These are phyloP conservation scores for Saccharum officinarum DNA, from an alignment of 176 grass and related monocot genomes.

Conservation along the genomic window DNA sequence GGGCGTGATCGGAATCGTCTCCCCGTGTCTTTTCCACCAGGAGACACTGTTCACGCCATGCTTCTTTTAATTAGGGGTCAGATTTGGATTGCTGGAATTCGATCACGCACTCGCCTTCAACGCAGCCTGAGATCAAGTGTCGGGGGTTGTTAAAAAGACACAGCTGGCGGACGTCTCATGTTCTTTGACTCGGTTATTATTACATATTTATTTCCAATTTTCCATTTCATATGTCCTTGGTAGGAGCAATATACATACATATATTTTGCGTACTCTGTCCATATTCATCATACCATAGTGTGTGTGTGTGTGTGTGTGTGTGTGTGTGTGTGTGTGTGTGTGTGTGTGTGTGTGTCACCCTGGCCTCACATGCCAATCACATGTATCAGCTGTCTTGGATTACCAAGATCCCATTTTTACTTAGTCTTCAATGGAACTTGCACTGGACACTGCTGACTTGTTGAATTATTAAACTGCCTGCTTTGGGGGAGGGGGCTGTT, in stretches of 20 bases:
- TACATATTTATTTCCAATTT: background rate
- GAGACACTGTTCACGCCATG: background rate
- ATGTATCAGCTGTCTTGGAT: background rate
- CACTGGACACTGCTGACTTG: background rate
- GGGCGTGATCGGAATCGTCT: background rate
- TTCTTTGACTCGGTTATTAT: background rate
- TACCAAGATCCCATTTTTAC: background rate
- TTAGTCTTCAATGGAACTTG: background rate
- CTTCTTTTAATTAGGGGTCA: background rate
- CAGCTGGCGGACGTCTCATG: background rate
- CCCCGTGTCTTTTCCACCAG: background rate
- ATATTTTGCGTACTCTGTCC: background rate
- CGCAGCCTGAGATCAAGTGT: background rate
- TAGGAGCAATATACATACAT: background rate
- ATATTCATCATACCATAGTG: background rate
- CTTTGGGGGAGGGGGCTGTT: background rate
- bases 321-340: too few species aligned
- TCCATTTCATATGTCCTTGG: background rate
- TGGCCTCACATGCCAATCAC: conserved; percentile 2
- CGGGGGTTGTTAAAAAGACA: background rate
- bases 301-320: background rate
- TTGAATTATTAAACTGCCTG: background rate
- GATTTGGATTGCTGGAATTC: background rate
- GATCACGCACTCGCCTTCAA: background rate
- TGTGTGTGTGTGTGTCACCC: background rate